Evolutionary conservation across 441 rosid genomes (phyloP).

Genomic region (Rhodomyrtus psidioides): DNA sequence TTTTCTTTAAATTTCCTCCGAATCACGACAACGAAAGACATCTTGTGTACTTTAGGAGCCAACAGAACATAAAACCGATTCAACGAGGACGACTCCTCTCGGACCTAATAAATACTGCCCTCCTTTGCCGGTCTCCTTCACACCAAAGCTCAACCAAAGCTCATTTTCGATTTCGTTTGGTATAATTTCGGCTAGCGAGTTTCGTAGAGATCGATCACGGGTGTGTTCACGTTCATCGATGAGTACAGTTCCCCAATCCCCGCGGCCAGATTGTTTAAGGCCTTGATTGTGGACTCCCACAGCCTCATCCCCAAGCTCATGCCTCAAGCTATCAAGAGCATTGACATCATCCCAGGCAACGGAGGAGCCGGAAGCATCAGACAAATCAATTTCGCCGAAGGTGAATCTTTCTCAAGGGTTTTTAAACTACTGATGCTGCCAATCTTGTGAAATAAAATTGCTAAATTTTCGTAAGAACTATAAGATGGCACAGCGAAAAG

Average conservation of each 20-base stretch:
- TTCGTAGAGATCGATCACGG: background rate
- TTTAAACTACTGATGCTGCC: background rate
- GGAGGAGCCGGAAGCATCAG: background rate
- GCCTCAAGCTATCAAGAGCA: background rate
- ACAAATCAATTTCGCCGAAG: background rate
- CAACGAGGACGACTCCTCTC: background rate
- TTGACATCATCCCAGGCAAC: background rate
- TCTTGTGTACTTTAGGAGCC: background rate
- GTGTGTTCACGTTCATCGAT: background rate
- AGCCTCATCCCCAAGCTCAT: constrained; percentile 3
- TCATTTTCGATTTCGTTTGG: background rate
- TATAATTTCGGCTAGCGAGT: background rate
- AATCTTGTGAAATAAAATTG: background rate
- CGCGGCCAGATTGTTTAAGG: background rate
- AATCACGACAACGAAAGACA: background rate
- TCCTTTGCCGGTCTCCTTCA: background rate
- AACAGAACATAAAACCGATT: background rate
- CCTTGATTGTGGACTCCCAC: background rate
- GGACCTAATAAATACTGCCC: background rate
- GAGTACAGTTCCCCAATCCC: background rate
- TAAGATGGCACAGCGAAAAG: background rate
- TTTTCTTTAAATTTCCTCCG: background rate
- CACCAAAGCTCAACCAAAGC: background rate
- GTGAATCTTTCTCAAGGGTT: background rate
- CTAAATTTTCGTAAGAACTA: background rate